Conservation (phyloP, 495 filamentous ascomycete species). For the Tuber magnatum region DNA sequence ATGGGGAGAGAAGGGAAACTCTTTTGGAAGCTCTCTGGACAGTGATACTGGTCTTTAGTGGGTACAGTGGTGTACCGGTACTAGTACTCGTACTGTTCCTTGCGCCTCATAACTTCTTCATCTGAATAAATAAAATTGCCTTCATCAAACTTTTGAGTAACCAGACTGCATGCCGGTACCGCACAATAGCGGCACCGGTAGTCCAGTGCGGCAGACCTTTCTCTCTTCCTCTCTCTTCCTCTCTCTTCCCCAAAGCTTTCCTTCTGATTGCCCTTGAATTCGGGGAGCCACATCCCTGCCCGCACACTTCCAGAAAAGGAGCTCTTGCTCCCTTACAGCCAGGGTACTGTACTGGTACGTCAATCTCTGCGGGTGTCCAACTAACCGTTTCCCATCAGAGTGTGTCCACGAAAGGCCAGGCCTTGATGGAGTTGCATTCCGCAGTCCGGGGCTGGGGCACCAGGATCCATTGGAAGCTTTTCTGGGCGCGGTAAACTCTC, state of each 20-base stretch:
- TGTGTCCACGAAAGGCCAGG: conserved; percentile 19
- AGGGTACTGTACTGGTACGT: neutral
- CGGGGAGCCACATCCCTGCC: conserved; percentile 18
- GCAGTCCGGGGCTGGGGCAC: neutral
- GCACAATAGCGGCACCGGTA: neutral
- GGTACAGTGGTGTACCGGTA: no score
- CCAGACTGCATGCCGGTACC: neutral
- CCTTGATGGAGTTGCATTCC: neutral
- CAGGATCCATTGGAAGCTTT: neutral
- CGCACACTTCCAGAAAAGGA: conserved; percentile 29
- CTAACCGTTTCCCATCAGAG: conserved; percentile 29
- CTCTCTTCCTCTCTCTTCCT: conserved; percentile 1
- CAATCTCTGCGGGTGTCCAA: conserved; percentile 18
- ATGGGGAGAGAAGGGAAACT: no score
- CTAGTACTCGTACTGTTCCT: neutral
- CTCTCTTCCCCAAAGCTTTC: neutral
- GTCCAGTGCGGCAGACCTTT: neutral
- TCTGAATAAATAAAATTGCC: neutral
- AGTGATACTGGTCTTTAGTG: no score
- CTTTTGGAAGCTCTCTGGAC: no score
- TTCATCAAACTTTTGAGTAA: neutral
- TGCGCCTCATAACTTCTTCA: neutral
- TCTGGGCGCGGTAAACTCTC: neutral
- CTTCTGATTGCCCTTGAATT: conserved; percentile 12
- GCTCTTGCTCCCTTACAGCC: conserved; percentile 21